Conservation (phyloP, 768 basidiomycete species). For the Astraeus odoratus region DNA sequence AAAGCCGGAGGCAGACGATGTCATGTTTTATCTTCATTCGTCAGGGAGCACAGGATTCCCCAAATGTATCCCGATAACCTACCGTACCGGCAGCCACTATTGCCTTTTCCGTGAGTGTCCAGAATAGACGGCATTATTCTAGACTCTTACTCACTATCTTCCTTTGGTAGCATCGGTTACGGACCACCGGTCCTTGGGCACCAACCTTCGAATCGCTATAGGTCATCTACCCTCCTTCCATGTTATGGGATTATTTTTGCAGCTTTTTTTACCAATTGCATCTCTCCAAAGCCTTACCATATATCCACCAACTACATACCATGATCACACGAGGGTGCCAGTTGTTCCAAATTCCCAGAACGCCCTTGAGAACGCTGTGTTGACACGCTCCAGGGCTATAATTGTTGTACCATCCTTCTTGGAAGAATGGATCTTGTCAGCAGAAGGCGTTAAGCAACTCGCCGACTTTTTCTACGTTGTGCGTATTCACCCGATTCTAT, state of each 20-base stretch:
- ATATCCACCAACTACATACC: constrained; percentile 21
- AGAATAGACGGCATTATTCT: not conserved
- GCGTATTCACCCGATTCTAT: constrained; percentile 1
- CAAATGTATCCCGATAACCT: constrained; percentile 36
- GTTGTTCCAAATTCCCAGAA: constrained; percentile 33
- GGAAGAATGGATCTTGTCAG: constrained; percentile 28
- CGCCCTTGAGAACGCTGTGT: constrained; percentile 29
- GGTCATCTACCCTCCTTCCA: constrained; percentile 26
- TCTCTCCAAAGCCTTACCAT: constrained; percentile 13
- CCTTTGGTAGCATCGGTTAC: constrained; percentile 3
- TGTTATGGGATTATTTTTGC: constrained; percentile 11
- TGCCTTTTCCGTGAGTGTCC: constrained; percentile 25
- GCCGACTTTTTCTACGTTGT: constrained; percentile 24
- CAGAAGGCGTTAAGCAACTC: constrained; percentile 19
- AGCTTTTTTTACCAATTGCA: constrained; percentile 16
- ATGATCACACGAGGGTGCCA: constrained; percentile 22
- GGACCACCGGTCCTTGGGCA: constrained; percentile 2
- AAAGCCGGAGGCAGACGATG: constrained; percentile 25
- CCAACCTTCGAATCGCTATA: constrained; percentile 12
- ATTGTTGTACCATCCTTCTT: constrained; percentile 34
- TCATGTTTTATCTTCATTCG: constrained; percentile 41
- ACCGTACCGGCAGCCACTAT: constrained; percentile 30
- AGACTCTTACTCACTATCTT: not conserved
- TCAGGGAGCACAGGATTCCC: constrained; percentile 48
- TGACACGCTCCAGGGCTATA: constrained; percentile 23